Conservation (phyloP, 305 asterid genomes). For the Rubia tinctorum region DNA sequence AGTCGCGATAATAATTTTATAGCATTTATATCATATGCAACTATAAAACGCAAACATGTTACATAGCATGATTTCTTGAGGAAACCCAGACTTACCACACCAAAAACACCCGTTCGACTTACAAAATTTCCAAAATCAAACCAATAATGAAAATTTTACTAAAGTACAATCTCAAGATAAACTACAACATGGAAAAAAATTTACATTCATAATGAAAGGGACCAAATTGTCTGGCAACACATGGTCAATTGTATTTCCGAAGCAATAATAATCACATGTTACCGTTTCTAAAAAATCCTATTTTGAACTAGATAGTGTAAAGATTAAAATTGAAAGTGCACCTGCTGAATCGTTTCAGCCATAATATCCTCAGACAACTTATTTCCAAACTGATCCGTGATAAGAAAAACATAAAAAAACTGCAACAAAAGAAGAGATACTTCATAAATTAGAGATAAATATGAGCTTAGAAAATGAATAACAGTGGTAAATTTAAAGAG, state of each 20-base stretch:
- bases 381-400: conserved; percentile 38
- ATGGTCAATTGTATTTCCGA: not conserved
- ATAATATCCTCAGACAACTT: conserved; percentile 33
- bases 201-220: not conserved
- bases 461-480: not conserved
- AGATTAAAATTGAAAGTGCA: conserved; percentile 11
- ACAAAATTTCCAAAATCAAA: not conserved
- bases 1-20: no score
- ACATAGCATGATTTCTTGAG: no score
- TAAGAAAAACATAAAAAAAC: conserved; percentile 29
- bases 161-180: not conserved
- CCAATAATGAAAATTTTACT: not conserved
- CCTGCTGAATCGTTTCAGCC: conserved; percentile 43
- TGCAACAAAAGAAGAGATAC: conserved; percentile 13
- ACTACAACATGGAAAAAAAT: not conserved
- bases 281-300: not conserved
- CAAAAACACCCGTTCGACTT: not conserved
- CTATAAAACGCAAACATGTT: no score
- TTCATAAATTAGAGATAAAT: not conserved
- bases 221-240: not conserved
- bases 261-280: not conserved
- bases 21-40: no score
- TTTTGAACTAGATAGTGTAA: not conserved
- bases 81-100: not conserved
- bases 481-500: not conserved